Evolutionary conservation across 129 eudicot genomes (phyloP).

Genomic region (Helianthus tuberosus): DNA sequence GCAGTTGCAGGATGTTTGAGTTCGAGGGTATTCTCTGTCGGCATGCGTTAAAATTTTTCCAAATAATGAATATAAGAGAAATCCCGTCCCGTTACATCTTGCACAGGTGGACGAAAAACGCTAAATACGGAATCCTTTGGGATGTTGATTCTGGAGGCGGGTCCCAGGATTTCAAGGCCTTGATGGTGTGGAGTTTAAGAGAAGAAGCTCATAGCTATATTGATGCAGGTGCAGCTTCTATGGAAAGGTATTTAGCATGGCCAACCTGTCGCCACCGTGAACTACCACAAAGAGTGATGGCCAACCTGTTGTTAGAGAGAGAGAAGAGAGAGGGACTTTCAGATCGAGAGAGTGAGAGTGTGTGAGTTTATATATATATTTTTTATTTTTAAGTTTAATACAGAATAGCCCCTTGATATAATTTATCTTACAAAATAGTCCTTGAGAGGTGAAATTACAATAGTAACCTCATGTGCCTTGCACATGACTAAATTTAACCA

Average conservation of each 20-base stretch:
- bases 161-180: conserved; percentile 61
- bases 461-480: too few species aligned
- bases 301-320: too few species aligned
- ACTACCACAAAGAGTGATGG: too few species aligned
- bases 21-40: conserved; percentile 83
- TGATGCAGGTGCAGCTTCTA: conserved; percentile 76
- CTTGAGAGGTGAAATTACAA: too few species aligned
- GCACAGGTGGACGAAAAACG: conserved; percentile 77
- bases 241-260: conserved; percentile 73
- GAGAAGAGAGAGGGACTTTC: too few species aligned
- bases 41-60: conserved; percentile 76
- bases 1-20: conserved; percentile 89
- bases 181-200: conserved; percentile 83
- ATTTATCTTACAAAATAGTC: too few species aligned
- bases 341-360: too few species aligned
- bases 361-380: too few species aligned
- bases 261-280: too few species aligned
- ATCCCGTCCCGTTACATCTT: conserved; percentile 79
- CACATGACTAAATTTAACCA: too few species aligned
- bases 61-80: conserved; percentile 71
- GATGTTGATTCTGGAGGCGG: conserved; percentile 72
- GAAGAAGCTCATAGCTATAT: conserved; percentile 77
- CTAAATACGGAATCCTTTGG: conserved; percentile 65
- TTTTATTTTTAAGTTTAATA: too few species aligned
- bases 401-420: too few species aligned